phyloP scores from a whole-genome alignment of 805 yeast species.

The Pichia manshurica region DNA sequence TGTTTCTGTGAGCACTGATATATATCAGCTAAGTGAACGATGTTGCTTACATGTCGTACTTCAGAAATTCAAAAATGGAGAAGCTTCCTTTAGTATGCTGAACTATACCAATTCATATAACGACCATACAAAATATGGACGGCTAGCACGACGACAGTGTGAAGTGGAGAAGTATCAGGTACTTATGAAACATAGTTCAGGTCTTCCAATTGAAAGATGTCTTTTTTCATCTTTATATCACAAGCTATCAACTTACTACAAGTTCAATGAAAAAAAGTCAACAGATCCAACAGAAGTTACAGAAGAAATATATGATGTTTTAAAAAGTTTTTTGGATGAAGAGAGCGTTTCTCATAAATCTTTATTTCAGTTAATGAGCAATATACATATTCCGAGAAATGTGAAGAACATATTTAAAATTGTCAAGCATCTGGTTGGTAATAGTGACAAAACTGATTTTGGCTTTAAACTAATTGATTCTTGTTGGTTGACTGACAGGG shows the following conservation, averaged over 20 bases:
- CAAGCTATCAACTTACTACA: neutral
- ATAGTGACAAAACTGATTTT: slow-evolving; percentile 1
- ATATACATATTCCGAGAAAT: slow-evolving; percentile 7
- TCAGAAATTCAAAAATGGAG: slow-evolving; percentile 9
- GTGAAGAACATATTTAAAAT: slow-evolving; percentile 9
- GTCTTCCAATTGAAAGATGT: neutral
- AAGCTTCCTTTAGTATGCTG: slow-evolving; percentile 18
- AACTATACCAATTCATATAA: slow-evolving; percentile 10
- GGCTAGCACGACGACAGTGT: neutral
- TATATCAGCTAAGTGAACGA: neutral
- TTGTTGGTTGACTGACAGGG: neutral
- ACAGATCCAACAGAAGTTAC: slow-evolving; percentile 5
- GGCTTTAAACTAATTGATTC: neutral
- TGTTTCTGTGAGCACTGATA: neutral
- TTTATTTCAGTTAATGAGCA: neutral
- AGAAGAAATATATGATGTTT: neutral
- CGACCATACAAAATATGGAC: slow-evolving; percentile 3
- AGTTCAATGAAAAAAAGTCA: neutral
- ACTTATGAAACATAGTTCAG: neutral
- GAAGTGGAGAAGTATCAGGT: neutral
- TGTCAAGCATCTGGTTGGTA: slow-evolving; percentile 4
- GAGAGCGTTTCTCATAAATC: neutral
- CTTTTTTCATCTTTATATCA: neutral
- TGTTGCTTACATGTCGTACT: neutral
- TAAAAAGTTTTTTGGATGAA: slow-evolving; percentile 2